These are phyloP conservation scores for Yamadazyma triangularis DNA, from an alignment of 1,139 yeast genomes.

Conservation along the genomic window DNA sequence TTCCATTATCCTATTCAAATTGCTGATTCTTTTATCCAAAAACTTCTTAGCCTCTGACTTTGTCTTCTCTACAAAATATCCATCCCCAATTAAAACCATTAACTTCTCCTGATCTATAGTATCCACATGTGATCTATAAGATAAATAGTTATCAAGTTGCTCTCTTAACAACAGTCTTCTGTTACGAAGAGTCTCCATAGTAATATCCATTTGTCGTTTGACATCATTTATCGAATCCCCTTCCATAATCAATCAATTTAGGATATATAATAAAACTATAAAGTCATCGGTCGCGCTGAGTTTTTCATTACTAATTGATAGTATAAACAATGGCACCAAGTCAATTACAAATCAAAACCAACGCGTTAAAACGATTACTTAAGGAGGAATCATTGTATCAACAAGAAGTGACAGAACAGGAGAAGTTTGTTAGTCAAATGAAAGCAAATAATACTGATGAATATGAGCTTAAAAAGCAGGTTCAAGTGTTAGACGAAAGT, in stretches of 20 bases:
- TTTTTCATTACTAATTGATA: too few species aligned
- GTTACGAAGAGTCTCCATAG: too few species aligned
- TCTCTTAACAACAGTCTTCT: too few species aligned
- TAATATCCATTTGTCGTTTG: too few species aligned
- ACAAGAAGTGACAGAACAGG: constrained; percentile 62
- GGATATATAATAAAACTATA: too few species aligned
- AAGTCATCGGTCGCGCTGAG: too few species aligned
- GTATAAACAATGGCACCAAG: constrained; percentile 66
- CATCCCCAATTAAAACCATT: constrained; percentile 49
- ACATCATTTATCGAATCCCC: too few species aligned
- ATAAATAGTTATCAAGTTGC: too few species aligned
- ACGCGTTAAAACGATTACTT: constrained; percentile 67
- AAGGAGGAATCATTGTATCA: constrained; percentile 68
- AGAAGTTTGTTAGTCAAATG: constrained; percentile 41
- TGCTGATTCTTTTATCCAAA: constrained; percentile 29
- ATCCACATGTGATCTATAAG: too few species aligned
- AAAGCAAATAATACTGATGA: constrained; percentile 49
- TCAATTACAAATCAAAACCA: constrained; percentile 67
- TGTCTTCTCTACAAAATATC: constrained; percentile 50
- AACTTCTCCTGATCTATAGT: too few species aligned
- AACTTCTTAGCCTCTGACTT: constrained; percentile 41
- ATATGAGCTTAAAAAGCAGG: constrained; percentile 65
- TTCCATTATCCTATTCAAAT: constrained; percentile 13
- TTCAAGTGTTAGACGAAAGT: constrained; percentile 65
- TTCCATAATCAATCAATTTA: too few species aligned